A percentile compares a stretch with the other conserved stretches of the same genome.
These are phyloP conservation scores for Anthracocystis panici-leucophaei DNA, from an alignment of 1,284 basidiomycete genomes.

Conservation along the genomic window DNA sequence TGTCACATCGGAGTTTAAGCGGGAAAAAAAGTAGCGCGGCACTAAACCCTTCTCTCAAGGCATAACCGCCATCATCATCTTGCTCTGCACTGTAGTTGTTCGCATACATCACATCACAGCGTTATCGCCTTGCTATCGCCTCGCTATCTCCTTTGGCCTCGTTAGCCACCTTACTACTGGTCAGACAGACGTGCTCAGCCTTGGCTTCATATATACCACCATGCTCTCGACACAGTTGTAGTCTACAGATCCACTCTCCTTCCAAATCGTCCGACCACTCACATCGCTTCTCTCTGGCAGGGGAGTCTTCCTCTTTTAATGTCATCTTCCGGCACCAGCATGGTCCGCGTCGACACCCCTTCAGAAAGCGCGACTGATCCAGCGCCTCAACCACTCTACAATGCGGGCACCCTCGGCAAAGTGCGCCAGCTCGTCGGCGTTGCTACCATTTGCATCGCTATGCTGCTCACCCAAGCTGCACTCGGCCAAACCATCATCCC, in stretches of 20 bases:
- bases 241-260: neutral
- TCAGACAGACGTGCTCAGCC: neutral
- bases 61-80: no score
- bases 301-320: neutral
- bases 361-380: neutral
- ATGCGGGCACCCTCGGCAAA: conserved; percentile 25
- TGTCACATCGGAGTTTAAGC: no score
- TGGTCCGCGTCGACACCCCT: conserved; percentile 1
- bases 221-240: neutral
- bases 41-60: neutral
- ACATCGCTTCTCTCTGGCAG: neutral
- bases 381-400: conserved; percentile 19
- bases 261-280: neutral
- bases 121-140: conserved; percentile 14
- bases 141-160: conserved; percentile 3
- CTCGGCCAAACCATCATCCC: conserved; percentile 44
- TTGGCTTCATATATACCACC: neutral
- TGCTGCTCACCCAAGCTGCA: conserved; percentile 52
- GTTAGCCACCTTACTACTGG: neutral
- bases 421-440: conserved; percentile 36
- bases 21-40: no score
- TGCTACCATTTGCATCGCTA: conserved; percentile 29
- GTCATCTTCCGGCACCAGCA: conserved; percentile 6
- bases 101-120: neutral
- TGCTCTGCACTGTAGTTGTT: no score